phyloP scores from a whole-genome alignment of 768 basidiomycete genomes.

The Jaapia argillacea region DNA sequence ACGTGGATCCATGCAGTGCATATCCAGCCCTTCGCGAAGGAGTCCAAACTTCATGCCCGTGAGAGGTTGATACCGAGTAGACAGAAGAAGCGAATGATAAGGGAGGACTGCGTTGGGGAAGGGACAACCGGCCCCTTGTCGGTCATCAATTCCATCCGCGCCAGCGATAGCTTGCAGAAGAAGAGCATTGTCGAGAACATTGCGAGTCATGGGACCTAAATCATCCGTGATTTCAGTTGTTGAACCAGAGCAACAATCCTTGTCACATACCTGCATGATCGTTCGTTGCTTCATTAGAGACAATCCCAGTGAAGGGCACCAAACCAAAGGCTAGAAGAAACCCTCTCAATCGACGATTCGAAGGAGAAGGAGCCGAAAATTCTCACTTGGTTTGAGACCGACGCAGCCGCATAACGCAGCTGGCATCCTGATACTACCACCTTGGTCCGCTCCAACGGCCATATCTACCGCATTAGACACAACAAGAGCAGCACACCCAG shows the following conservation, averaged over 20 bases:
- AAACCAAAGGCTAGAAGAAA: conserved; percentile 26
- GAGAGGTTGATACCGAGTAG: conserved; percentile 12
- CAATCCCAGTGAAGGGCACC: conserved; percentile 37
- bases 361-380: background rate
- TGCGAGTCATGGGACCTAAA: conserved; percentile 28
- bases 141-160: conserved; percentile 33
- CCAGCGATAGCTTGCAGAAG: conserved; percentile 33
- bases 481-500: conserved; percentile 32
- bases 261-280: conserved; percentile 20
- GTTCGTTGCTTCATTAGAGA: conserved; percentile 26
- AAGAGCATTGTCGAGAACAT: conserved; percentile 28
- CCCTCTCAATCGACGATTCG: background rate
- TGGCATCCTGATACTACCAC: conserved; percentile 31
- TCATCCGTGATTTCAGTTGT: conserved; percentile 19
- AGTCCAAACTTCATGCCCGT: conserved; percentile 29
- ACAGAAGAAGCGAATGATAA: conserved; percentile 16
- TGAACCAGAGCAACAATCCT: background rate
- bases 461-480: conserved; percentile 28
- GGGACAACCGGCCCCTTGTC: conserved; percentile 23
- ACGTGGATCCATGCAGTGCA: conserved; percentile 22
- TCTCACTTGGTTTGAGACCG: conserved; percentile 1
- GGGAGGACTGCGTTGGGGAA: conserved; percentile 22
- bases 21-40: conserved; percentile 26
- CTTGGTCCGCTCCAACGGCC: conserved; percentile 39
- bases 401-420: background rate